These are phyloP conservation scores for Kwoniella bestiolae DNA, from an alignment of 768 basidiomycete species.

Conservation along the genomic window DNA sequence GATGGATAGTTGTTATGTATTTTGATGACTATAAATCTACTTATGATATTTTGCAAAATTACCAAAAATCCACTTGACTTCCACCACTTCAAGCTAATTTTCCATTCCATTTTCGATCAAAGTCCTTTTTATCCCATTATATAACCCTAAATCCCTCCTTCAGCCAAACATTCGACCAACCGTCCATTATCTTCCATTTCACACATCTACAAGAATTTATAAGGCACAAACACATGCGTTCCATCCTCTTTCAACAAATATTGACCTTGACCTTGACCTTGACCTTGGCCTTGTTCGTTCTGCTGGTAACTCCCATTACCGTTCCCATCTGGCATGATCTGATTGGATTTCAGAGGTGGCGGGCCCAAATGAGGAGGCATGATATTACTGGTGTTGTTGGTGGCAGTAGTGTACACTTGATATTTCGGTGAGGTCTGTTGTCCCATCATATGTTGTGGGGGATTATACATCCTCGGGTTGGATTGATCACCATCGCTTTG, in stretches of 20 bases:
- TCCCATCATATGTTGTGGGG: conserved; percentile 1
- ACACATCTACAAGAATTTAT: conserved; percentile 1
- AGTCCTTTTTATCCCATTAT: no score
- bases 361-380: conserved; percentile 15
- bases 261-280: conserved; percentile 6
- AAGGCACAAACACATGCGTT: conserved; percentile 21
- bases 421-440: conserved; percentile 7
- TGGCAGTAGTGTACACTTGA: neutral
- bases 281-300: conserved; percentile 1
- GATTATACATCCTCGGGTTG: conserved; percentile 4
- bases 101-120: no score
- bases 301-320: neutral
- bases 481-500: neutral
- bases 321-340: neutral
- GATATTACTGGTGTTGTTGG: neutral
- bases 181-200: neutral
- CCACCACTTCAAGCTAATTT: no score
- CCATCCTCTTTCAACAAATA: conserved; percentile 23
- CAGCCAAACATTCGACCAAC: no score
- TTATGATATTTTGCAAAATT: no score
- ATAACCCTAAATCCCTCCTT: no score
- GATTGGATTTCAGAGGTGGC: conserved; percentile 14
- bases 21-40: no score
- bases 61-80: no score
- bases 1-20: no score